Conservation (phyloP, 805 yeast genomes). For the Candida namnaoensis region DNA sequence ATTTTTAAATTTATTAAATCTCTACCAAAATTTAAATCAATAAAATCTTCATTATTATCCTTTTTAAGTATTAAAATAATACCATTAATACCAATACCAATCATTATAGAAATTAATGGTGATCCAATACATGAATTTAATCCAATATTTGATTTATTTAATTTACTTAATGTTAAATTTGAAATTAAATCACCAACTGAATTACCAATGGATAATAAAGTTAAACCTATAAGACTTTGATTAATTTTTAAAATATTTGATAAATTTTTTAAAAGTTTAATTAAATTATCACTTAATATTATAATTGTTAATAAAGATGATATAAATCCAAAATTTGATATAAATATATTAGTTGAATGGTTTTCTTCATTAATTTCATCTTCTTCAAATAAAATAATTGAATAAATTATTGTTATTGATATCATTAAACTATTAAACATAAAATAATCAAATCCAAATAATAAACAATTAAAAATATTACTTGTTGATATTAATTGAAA, state of each 20-base stretch:
- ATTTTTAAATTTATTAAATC: conserved; percentile 13
- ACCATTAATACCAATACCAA: conserved; percentile 79
- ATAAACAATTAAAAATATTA: too few species aligned
- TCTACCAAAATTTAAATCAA: conserved; percentile 5
- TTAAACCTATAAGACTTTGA: conserved; percentile 78
- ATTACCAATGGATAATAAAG: conserved; percentile 88
- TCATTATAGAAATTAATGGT: conserved; percentile 67
- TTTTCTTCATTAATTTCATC: not conserved
- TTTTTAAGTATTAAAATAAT: conserved; percentile 28
- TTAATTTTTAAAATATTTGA: conserved; percentile 43
- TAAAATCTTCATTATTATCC: not conserved
- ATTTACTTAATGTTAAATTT: conserved; percentile 66
- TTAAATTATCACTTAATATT: conserved; percentile 59
- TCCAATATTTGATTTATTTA: conserved; percentile 86
- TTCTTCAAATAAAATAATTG: too few species aligned
- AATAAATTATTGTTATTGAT: too few species aligned
- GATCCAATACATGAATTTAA: conserved; percentile 95
- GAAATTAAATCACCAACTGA: conserved; percentile 87
- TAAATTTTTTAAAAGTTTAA: conserved; percentile 51
- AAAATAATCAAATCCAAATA: too few species aligned
- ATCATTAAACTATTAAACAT: too few species aligned
- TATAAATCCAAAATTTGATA: conserved; percentile 51
- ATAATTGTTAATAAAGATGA: conserved; percentile 65
- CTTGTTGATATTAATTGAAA: too few species aligned
- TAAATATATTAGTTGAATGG: not conserved